phyloP scores from a whole-genome alignment of 352 stramenopile species.

The Thalassiosira allenii region DNA sequence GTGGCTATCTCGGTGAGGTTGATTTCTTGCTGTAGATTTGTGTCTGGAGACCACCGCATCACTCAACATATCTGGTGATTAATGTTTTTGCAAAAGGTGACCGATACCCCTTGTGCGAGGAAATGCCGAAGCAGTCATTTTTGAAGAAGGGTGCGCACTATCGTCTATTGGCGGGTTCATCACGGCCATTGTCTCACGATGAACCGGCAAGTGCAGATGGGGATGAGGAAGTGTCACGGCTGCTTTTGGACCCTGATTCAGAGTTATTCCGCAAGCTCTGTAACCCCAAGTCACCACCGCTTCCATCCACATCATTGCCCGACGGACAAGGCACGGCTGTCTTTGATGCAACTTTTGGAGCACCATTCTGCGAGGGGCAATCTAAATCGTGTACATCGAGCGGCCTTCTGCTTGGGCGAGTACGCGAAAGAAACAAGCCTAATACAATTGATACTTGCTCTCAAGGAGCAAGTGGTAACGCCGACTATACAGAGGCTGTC shows the following conservation, averaged over 20 bases:
- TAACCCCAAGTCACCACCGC: conserved; percentile 27
- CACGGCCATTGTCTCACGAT: conserved; percentile 26
- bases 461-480: conserved; percentile 33
- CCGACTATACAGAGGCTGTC: conserved; percentile 39
- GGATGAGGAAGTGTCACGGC: conserved; percentile 23
- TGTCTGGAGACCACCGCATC: no score
- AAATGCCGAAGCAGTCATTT: conserved; percentile 58
- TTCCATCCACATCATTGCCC: conserved; percentile 9
- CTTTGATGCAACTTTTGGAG: conserved; percentile 14
- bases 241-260: conserved; percentile 34
- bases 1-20: no score
- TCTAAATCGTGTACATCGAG: conserved; percentile 29
- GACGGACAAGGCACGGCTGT: conserved; percentile 23
- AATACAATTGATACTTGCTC: conserved; percentile 55
- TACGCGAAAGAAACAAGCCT: conserved; percentile 4
- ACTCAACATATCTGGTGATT: no score
- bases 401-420: conserved; percentile 14
- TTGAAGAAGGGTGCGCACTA: conserved; percentile 55
- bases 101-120: conserved; percentile 53
- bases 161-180: conserved; percentile 47
- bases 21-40: no score
- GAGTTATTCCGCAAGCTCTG: conserved; percentile 48
- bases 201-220: conserved; percentile 12
- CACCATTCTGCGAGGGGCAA: conserved; percentile 40
- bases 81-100: no score